Conservation (phyloP, 306 rosid species). For the Geum urbanum region DNA sequence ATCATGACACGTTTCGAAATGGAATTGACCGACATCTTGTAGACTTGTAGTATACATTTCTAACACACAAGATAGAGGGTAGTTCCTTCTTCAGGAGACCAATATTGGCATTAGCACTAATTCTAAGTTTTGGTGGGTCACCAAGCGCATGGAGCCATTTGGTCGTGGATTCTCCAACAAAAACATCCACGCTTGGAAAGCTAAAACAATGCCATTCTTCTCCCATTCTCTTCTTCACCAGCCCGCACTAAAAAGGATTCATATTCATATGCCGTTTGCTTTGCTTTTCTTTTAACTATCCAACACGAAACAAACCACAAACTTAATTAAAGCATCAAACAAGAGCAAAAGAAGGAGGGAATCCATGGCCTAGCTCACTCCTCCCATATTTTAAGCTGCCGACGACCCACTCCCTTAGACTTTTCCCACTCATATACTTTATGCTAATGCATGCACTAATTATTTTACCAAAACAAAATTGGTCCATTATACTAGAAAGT, state of each 20-base stretch:
- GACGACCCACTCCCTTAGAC: slow-evolving; percentile 56
- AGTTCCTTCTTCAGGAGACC: slow-evolving; percentile 13
- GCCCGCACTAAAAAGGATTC: slow-evolving; percentile 38
- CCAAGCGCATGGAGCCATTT: slow-evolving; percentile 74
- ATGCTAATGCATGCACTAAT: slow-evolving; percentile 26
- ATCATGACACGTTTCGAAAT: background rate
- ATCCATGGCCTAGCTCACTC: slow-evolving; percentile 32
- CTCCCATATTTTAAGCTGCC: slow-evolving; percentile 28
- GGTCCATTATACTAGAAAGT: slow-evolving; percentile 29
- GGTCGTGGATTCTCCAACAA: slow-evolving; percentile 98
- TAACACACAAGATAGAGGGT: background rate
- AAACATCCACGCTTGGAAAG: slow-evolving; percentile 73
- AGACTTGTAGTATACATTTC: no score
- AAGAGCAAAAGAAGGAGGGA: slow-evolving; percentile 35
- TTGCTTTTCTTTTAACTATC: slow-evolving; percentile 23
- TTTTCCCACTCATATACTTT: slow-evolving; percentile 39
- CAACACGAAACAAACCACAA: background rate
- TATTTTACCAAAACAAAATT: slow-evolving; percentile 17
- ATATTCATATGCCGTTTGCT: slow-evolving; percentile 19
- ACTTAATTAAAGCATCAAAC: slow-evolving; percentile 20
- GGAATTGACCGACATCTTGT: background rate
- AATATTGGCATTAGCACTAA: slow-evolving; percentile 19
- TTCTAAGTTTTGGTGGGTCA: slow-evolving; percentile 59
- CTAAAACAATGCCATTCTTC: slow-evolving; percentile 33
- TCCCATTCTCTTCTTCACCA: slow-evolving; percentile 39